Conservation (phyloP, 2,329 filamentous ascomycete species). For the Fonsecaea monophora region DNA sequence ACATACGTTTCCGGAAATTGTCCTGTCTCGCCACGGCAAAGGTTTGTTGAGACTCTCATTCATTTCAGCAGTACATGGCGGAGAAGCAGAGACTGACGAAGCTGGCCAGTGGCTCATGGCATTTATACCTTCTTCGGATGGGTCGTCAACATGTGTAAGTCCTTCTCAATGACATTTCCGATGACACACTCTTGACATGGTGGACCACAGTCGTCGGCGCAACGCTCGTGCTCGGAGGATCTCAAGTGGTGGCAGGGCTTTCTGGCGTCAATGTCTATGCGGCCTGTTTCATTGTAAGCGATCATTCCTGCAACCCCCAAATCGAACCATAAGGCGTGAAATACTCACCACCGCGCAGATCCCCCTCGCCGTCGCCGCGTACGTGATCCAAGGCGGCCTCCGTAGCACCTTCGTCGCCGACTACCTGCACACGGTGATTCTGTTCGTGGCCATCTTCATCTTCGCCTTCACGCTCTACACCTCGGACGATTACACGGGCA, state of each 20-base stretch:
- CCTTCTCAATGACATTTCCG: too few species aligned
- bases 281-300: conserved; percentile 52
- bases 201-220: conserved; percentile 44
- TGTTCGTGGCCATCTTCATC: conserved; percentile 70
- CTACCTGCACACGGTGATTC: conserved; percentile 7
- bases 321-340: neutral
- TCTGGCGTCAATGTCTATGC: conserved; percentile 78
- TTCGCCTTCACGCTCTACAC: conserved; percentile 78
- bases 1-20: conserved; percentile 75
- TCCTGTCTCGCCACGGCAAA: conserved; percentile 77
- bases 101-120: conserved; percentile 64
- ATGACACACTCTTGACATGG: too few species aligned
- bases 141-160: conserved; percentile 71
- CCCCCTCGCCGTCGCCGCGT: conserved; percentile 78
- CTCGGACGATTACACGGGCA: conserved; percentile 73
- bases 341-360: conserved; percentile 70
- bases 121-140: conserved; percentile 83
- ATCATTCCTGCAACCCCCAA: neutral
- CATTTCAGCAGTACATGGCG: too few species aligned
- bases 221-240: conserved; percentile 61
- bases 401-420: conserved; percentile 59
- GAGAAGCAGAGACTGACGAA: neutral
- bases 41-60: neutral
- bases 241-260: conserved; percentile 72
- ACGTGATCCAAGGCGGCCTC: conserved; percentile 66